phyloP scores from a whole-genome alignment of 129 eudicot species.

The Kitagawia praeruptora region DNA sequence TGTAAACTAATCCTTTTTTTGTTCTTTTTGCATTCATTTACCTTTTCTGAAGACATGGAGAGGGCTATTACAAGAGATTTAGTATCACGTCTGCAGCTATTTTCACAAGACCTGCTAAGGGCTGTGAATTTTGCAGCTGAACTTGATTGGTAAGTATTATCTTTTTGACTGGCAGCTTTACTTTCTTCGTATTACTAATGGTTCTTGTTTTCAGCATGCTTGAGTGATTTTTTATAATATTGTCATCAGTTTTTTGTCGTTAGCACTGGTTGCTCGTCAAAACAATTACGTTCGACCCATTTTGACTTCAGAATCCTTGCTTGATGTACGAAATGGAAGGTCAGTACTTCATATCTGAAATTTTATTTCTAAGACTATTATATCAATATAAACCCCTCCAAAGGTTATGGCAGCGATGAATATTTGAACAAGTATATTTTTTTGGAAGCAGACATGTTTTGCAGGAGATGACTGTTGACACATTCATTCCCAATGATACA shows the following conservation, averaged over 20 bases:
- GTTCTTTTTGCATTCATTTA: not conserved
- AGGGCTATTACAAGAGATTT: conserved; percentile 84
- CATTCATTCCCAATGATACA: conserved; percentile 94
- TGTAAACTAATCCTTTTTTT: not conserved
- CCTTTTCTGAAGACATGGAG: conserved; percentile 68
- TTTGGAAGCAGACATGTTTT: conserved; percentile 70
- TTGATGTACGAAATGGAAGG: conserved; percentile 92
- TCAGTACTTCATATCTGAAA: conserved; percentile 15
- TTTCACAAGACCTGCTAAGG: conserved; percentile 50
- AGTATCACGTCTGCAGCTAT: conserved; percentile 67
- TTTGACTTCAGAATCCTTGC: conserved; percentile 59
- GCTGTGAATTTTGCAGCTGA: conserved; percentile 89
- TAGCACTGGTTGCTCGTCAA: conserved; percentile 91
- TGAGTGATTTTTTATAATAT: not conserved
- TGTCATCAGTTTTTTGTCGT: conserved; percentile 50
- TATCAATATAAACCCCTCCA: conserved; percentile 3
- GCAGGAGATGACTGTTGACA: conserved; percentile 98
- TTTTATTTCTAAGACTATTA: conserved; percentile 2
- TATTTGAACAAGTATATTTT: conserved; percentile 3
- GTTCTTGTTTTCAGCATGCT: not conserved
- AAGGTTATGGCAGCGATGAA: conserved; percentile 1
- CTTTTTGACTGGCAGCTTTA: conserved; percentile 5
- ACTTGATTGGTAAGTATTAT: conserved; percentile 65
- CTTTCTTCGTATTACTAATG: not conserved
- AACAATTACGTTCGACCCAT: conserved; percentile 80